Evolutionary conservation across 2,329 filamentous ascomycete species (phyloP), one percentile per base, ranked within the genome.

Genomic region (Orbilia quercus): DNA sequence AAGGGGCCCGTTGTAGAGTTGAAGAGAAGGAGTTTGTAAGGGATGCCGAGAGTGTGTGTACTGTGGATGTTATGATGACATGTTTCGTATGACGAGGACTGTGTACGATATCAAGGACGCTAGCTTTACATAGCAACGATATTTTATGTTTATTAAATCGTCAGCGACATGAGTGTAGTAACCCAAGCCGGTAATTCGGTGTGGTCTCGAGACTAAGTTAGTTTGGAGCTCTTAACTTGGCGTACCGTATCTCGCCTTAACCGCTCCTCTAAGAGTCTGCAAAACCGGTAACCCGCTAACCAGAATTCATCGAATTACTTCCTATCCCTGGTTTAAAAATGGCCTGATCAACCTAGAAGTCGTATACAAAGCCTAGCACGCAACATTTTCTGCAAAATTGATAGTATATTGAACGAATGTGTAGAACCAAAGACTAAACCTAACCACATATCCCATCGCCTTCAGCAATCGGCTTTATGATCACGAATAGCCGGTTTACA

Each of bases 1-100:
- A 85, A 90, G 77, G 90, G 90, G 0, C 87, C 88, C 0, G 83
- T 90, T 81, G 82, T 91, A 65, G 86, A 91, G 81, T 89, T 89
- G 77, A 79, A 82, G 77, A 81, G 75, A 75, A 75, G 74, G 54
- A 51, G 40, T 42, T 55, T 40, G 31, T 38, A 23, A 23, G 34
- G 28, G 28, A 31, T n/a, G 18, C 12, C 28, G 2, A n/a, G 55
- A 16, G 16, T 7, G 23, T 34, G 14, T 50, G 12, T 23, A 63
- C 12, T 18, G 34, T 28, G 31, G 25, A 9, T 7, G 34, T 50
- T n/a, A 34, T 25, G 22, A 57, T 42, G 51, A 42, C 38, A 18
- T 44, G 20, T 59, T 55, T 38, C 58, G 51, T 58, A 42, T 58
- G 25, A 14, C 20, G n/a, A 44, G n/a, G 20, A 57, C 9, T 36